phyloP scores from a whole-genome alignment of 169 alveolate genomes.

The Babesia divergens region DNA sequence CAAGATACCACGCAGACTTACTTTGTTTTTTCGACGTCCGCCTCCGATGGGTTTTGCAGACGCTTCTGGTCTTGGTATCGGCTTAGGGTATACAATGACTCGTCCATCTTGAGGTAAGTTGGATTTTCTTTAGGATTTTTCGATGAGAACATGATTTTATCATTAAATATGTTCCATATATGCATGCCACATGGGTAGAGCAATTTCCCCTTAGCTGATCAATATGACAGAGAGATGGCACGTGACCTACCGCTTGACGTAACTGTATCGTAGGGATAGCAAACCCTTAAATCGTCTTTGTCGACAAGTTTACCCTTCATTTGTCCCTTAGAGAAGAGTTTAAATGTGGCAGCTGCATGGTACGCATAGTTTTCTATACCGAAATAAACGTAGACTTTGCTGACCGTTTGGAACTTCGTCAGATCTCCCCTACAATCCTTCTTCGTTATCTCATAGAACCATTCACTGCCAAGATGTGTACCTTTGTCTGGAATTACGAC shows the following conservation, averaged over 20 bases:
- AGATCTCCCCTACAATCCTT: conserved; percentile 10
- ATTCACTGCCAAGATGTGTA: neutral
- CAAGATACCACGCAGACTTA: neutral
- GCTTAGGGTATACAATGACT: conserved; percentile 2
- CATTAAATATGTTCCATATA: conserved; percentile 66
- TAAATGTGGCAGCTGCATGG: conserved; percentile 35
- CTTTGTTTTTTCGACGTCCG: neutral
- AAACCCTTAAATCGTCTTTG: neutral
- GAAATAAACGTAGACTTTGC: conserved; percentile 43
- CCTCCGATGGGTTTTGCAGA: conserved; percentile 11
- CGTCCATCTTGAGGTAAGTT: conserved; percentile 10
- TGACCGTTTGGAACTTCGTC: neutral
- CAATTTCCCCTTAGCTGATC: conserved; percentile 49
- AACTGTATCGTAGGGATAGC: conserved; percentile 25
- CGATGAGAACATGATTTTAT: conserved; percentile 35
- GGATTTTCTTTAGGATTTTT: neutral
- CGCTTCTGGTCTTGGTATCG: conserved; percentile 7
- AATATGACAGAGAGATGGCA: neutral
- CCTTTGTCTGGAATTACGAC: neutral
- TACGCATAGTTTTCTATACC: conserved; percentile 43
- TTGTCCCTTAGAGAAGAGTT: conserved; percentile 39
- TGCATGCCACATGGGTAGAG: conserved; percentile 75
- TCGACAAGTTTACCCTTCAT: conserved; percentile 13
- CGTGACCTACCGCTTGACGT: conserved; percentile 4
- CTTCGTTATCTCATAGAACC: neutral